Evolutionary conservation across 371 early-diverging fungal genomes (phyloP).

Genomic region (Sporodiniella umbellata): DNA sequence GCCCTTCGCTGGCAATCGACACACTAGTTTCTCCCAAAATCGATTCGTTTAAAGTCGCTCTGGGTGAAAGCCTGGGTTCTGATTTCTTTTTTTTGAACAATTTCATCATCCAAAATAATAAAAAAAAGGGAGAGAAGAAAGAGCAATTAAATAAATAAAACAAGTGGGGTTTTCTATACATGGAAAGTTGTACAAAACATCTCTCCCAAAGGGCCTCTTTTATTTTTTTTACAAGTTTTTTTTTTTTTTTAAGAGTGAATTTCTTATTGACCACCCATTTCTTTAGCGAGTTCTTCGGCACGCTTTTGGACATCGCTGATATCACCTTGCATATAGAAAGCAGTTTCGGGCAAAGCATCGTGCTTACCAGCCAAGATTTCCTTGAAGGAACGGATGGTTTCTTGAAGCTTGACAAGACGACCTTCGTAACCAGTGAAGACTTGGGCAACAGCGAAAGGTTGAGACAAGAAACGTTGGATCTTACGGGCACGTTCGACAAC

Average conservation of each 20-base stretch:
- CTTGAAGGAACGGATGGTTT: slow-evolving; percentile 92
- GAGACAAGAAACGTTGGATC: slow-evolving; percentile 93
- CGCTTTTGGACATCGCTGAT: slow-evolving; percentile 57
- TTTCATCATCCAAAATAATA: slow-evolving; percentile 4
- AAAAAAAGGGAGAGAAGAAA: neutral
- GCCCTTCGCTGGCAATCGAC: neutral
- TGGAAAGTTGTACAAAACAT: neutral
- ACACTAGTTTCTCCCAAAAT: neutral
- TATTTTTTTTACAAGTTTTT: no score
- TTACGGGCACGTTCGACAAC: slow-evolving; percentile 89
- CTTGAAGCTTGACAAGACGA: slow-evolving; percentile 83
- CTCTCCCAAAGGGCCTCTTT: no score
- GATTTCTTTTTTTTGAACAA: slow-evolving; percentile 7
- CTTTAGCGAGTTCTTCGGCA: slow-evolving; percentile 80
- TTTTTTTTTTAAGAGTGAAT: neutral
- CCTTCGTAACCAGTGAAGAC: slow-evolving; percentile 95
- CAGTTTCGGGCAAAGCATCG: slow-evolving; percentile 87
- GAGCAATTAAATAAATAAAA: neutral
- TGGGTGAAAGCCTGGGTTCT: slow-evolving; percentile 1
- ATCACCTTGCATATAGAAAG: slow-evolving; percentile 96
- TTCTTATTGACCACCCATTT: slow-evolving; percentile 20
- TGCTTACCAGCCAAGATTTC: slow-evolving; percentile 94
- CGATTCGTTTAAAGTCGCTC: neutral
- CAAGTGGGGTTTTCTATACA: neutral
- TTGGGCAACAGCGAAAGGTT: slow-evolving; percentile 91